Evolutionary conservation across 306 rosid genomes (phyloP).

Genomic region (Psophocarpus tetragonolobus): DNA sequence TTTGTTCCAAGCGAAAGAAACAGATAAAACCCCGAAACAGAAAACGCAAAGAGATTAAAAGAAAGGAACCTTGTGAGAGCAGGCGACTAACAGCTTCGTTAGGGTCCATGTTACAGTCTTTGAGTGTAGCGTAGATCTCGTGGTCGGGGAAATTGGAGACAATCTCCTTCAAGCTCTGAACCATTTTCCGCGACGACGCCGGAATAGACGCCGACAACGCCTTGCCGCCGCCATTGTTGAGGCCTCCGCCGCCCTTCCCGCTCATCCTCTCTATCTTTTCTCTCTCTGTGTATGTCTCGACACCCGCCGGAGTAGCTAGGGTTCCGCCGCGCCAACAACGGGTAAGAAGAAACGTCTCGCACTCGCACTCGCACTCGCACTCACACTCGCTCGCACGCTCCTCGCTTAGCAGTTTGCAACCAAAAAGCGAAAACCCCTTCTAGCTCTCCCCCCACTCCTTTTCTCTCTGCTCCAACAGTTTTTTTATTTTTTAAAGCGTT

Average conservation of each 20-base stretch:
- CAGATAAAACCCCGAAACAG: neutral
- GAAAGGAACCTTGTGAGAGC: slow-evolving; percentile 89
- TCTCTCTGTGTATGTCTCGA: neutral
- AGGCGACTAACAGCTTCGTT: slow-evolving; percentile 97
- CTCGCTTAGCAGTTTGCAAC: neutral
- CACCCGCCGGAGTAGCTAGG: neutral
- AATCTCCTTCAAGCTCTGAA: slow-evolving; percentile 93
- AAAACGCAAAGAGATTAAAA: slow-evolving; percentile 21
- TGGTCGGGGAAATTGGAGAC: slow-evolving; percentile 75
- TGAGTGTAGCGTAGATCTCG: slow-evolving; percentile 95
- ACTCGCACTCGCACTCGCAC: neutral
- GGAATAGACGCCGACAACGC: slow-evolving; percentile 65
- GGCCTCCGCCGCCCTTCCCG: slow-evolving; percentile 54
- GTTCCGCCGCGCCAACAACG: slow-evolving; percentile 31
- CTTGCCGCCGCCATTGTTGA: slow-evolving; percentile 33
- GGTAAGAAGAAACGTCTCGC: neutral
- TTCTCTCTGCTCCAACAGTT: slow-evolving; percentile 15
- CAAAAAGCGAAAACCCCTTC: slow-evolving; percentile 36
- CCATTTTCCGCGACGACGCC: slow-evolving; percentile 78
- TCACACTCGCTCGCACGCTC: slow-evolving; percentile 7
- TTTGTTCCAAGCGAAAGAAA: neutral
- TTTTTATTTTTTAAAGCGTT: neutral
- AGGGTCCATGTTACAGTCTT: slow-evolving; percentile 99
- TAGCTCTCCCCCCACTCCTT: slow-evolving; percentile 30
- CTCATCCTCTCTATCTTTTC: slow-evolving; percentile 45